A percentile compares a stretch with the other conserved stretches of the same genome.
Evolutionary conservation across 1,139 yeast genomes (phyloP).

Genomic region (Taphrina wiesneri): DNA sequence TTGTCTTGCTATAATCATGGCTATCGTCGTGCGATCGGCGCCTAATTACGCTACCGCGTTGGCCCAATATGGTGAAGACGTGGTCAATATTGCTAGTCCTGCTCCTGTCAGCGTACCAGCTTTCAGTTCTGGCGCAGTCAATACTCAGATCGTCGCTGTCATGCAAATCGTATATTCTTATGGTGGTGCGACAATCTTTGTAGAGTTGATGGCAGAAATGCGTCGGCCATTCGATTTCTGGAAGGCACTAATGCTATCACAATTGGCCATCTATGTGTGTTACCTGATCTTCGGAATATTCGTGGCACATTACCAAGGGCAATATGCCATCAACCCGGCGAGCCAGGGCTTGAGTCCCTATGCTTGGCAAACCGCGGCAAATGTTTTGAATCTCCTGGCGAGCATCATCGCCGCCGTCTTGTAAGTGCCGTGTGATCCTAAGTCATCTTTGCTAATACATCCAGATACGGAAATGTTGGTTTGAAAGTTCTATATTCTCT

Average conservation of each 20-base stretch:
- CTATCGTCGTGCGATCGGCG: neutral
- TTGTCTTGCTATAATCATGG: constrained; percentile 41
- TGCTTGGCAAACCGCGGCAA: constrained; percentile 50
- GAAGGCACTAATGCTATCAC: constrained; percentile 53
- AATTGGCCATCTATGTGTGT: constrained; percentile 48
- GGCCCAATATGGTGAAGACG: neutral
- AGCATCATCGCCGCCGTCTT: constrained; percentile 52
- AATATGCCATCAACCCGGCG: constrained; percentile 50
- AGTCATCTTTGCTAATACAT: neutral
- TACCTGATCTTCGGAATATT: constrained; percentile 51
- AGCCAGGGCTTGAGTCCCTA: constrained; percentile 50
- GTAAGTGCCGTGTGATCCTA: constrained; percentile 37
- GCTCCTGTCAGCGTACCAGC: constrained; percentile 37
- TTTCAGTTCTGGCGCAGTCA: constrained; percentile 44
- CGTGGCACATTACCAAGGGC: constrained; percentile 52
- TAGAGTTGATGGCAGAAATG: constrained; percentile 54
- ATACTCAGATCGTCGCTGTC: constrained; percentile 47
- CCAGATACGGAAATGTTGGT: constrained; percentile 46
- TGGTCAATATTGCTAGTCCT: neutral
- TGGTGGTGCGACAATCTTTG: constrained; percentile 54
- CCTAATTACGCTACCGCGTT: constrained; percentile 5
- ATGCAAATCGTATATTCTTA: constrained; percentile 54
- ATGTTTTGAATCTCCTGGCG: constrained; percentile 46
- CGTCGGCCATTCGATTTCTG: constrained; percentile 52
- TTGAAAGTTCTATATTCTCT: constrained; percentile 47